Base-by-base conservation (phyloP, 768 basidiomycete genomes). In the Omphalotus guepiniiformis region DNA sequence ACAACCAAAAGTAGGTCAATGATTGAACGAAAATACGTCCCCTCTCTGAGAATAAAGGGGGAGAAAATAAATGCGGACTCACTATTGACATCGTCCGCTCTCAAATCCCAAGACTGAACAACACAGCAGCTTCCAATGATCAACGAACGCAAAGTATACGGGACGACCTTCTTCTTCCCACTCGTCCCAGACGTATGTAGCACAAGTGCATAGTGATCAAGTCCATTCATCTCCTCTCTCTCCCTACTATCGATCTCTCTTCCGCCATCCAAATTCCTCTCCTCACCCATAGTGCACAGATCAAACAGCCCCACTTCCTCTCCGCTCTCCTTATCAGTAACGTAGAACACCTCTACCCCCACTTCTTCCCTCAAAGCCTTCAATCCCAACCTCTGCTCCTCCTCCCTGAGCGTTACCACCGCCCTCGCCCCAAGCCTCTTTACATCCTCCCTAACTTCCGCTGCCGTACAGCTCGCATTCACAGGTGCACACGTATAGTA, bases 131-230 rank as follows among this genome's bases (percentile, higher is more conserved):
- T 69, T 6, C 72, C 72, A 19, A 73, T 64, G 42, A 75, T 63
- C 43, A 75, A 56, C 2, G 68, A 63, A n/a, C 64, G 64, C 27
- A 74, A 63, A 3, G 68, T 62, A 47, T 74, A 74, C 1, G 71
- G 71, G 9, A 73, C 73, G 16, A 71, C 70, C 55, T 75, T 75
- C 59, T 75, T 75, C 60, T 66, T 72, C 2, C 78, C 78, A 42
- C 76, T 80, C 19, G 79, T 80, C 1, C 79, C 79, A 30, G 74
- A 76, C 2, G 80, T 82, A 51, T 80, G 78, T 32, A 82, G 60
- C 12, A 82, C 71, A 5, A 82, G 63, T 4, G 75, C 72, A 23
- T 71, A 66, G 55, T 79, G 75, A 21, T 65, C 53, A 19, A 77
- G 64, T 5, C 58, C 53, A 46, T 74, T 68, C 8, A 59, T 60